Base-by-base conservation (phyloP, 176 grass and related monocot species). In the Avena insularis region DNA sequence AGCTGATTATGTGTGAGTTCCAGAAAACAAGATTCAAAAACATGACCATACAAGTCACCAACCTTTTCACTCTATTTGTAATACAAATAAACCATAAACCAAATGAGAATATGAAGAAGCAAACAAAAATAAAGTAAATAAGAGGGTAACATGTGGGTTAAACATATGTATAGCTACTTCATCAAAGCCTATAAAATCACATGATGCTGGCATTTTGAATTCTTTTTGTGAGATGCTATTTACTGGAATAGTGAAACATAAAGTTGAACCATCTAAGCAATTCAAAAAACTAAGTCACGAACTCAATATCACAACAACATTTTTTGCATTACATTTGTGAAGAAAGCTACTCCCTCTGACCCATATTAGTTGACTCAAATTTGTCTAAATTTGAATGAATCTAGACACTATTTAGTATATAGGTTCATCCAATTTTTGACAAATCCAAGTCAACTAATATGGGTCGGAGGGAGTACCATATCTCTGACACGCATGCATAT, bases 71-170 rank as follows among this genome's bases (percentile, higher is more conserved):
- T 72, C 20, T 72, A 23, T 45, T 72, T n/a, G 70, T 72, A 47
- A 72, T 72, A 72, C 45, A 72, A 11, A 47, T 72, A 72, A 72
- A 72, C 19, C 70, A 21, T 71, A 71, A 71, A 46, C 16, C 29
- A 68, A 71, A 71, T 43, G 46, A 71, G 36, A 71, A 70, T 19
- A 43, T 11, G 57, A 60, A 60, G 51, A 54, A 54, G 51, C 57
- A 60, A 60, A 20, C 33, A 35, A 59, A 59, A 59, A 59, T n/a
- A 59, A 59, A 43, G 19, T n/a, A 21, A 60, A 60, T 60, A 60
- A 60, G 57, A 60, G 19, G 57, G 57, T 60, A 21, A 21, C 8
- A 20, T 60, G n/a, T 20, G 7, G 57, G 20, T 60, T 21, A 21
- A 60, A 60, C 57, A 60, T 21, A 8, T 60, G 57, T 21, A 21